Conservation (phyloP, 768 basidiomycete genomes). For the Naematelia encephala region DNA sequence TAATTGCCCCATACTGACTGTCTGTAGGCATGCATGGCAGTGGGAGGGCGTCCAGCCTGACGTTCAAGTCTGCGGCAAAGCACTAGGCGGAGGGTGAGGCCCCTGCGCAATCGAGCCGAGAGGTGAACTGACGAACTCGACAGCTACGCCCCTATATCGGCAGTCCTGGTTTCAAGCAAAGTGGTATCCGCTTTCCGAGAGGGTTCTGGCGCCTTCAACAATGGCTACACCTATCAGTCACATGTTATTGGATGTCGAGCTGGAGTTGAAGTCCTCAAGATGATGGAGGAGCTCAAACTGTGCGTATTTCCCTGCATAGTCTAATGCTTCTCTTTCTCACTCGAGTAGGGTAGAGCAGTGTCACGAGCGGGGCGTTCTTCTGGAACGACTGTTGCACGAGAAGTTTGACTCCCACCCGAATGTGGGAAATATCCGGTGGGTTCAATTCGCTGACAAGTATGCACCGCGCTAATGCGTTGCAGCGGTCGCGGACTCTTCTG, state of each 20-base stretch:
- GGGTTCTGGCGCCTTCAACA: constrained; percentile 42
- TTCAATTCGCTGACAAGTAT: constrained; percentile 66
- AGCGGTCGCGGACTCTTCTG: constrained; percentile 82
- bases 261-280: constrained; percentile 73
- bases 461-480: constrained; percentile 47
- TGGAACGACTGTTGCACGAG: constrained; percentile 18
- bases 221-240: constrained; percentile 54
- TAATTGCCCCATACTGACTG: no score
- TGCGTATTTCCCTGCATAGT: not conserved
- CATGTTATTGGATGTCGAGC: constrained; percentile 72
- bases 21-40: constrained; percentile 88
- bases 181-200: constrained; percentile 67
- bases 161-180: constrained; percentile 68
- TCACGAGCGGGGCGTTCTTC: not conserved
- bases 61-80: constrained; percentile 83
- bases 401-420: constrained; percentile 54
- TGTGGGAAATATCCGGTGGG: constrained; percentile 1
- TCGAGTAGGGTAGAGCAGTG: constrained; percentile 3
- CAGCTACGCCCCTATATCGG: constrained; percentile 75
- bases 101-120: no score
- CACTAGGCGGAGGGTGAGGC: constrained; percentile 84
- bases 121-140: no score
- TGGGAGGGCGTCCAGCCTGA: constrained; percentile 67
- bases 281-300: constrained; percentile 67
- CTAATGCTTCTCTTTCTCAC: no score